Percentiles rank a stretch among this genome's conserved stretches.
phyloP scores from a whole-genome alignment of 73 alveolate species.

The Stentor coeruleus region DNA sequence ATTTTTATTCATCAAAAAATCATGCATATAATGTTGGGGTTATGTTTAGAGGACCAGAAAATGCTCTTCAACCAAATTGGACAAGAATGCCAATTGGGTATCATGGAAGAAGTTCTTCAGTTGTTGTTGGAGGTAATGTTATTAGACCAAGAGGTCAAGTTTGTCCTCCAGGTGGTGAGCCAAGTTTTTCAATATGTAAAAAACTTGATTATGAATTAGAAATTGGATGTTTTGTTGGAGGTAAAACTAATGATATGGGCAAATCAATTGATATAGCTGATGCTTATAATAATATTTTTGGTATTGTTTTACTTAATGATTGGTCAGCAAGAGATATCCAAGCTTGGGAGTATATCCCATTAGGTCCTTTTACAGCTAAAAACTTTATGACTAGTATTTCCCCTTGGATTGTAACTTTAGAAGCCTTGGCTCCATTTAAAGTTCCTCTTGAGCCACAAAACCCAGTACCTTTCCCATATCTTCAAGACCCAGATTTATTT shows the following conservation, averaged over 20 bases:
- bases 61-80: slow-evolving; percentile 95
- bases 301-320: slow-evolving; percentile 84
- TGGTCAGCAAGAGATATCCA: slow-evolving; percentile 97
- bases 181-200: slow-evolving; percentile 77
- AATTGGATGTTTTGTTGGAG: slow-evolving; percentile 89
- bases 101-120: slow-evolving; percentile 95
- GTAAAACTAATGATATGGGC: slow-evolving; percentile 45
- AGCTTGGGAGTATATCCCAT: slow-evolving; percentile 90
- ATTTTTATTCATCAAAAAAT: slow-evolving; percentile 85
- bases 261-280: background rate
- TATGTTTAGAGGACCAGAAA: slow-evolving; percentile 85
- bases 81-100: slow-evolving; percentile 94
- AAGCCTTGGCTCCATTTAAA: slow-evolving; percentile 87
- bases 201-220: slow-evolving; percentile 92
- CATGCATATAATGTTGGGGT: slow-evolving; percentile 94
- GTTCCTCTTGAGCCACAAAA: slow-evolving; percentile 67
- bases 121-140: slow-evolving; percentile 52
- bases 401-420: slow-evolving; percentile 91
- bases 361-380: slow-evolving; percentile 90
- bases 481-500: slow-evolving; percentile 53
- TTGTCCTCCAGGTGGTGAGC: slow-evolving; percentile 34
- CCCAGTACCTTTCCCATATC: slow-evolving; percentile 90
- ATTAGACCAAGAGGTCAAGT: slow-evolving; percentile 49
- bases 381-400: slow-evolving; percentile 79
- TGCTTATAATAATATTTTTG: slow-evolving; percentile 57